Conservation (phyloP, 495 filamentous ascomycete genomes). For the Ramalina intermedia region DNA sequence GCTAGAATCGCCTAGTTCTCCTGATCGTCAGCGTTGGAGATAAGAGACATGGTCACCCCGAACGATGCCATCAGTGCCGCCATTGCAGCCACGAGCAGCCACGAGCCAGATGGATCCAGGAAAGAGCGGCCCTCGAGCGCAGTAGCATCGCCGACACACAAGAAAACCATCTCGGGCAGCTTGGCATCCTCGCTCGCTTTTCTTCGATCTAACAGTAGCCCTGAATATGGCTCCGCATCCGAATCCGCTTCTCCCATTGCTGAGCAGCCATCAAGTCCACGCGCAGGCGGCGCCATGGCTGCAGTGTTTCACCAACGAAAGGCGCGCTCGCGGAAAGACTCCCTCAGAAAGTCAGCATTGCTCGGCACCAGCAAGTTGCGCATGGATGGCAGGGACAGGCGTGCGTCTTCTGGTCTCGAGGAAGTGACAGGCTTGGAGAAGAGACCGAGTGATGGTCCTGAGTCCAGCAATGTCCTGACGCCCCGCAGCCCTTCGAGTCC, state of each 20-base stretch:
- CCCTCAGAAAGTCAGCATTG: constrained; percentile 64
- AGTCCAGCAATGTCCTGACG: background rate
- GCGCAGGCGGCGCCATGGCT: constrained; percentile 38
- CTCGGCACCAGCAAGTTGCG: constrained; percentile 52
- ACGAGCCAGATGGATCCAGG: constrained; percentile 4
- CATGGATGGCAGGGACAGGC: constrained; percentile 27
- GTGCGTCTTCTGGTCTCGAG: constrained; percentile 20
- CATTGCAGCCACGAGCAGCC: constrained; percentile 3
- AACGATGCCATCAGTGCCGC: constrained; percentile 2
- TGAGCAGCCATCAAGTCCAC: constrained; percentile 19
- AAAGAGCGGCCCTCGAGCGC: constrained; percentile 11
- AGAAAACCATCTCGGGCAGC: constrained; percentile 50
- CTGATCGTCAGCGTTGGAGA: too few species aligned
- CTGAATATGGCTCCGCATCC: constrained; percentile 1
- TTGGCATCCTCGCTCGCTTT: constrained; percentile 41
- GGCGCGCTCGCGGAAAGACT: constrained; percentile 62
- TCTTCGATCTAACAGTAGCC: constrained; percentile 9
- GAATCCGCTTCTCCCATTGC: background rate
- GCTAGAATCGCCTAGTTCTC: too few species aligned
- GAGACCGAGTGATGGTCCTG: constrained; percentile 2
- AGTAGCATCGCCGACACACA: constrained; percentile 36
- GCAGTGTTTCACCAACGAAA: constrained; percentile 45
- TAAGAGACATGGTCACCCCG: background rate
- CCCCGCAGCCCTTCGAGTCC: constrained; percentile 2
- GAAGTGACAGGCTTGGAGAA: constrained; percentile 32